Percentiles rank a stretch among this genome's conserved stretches.
Evolutionary conservation across 192 early-diverging fungal species (phyloP).

Genomic region (Coemansia sp.): DNA sequence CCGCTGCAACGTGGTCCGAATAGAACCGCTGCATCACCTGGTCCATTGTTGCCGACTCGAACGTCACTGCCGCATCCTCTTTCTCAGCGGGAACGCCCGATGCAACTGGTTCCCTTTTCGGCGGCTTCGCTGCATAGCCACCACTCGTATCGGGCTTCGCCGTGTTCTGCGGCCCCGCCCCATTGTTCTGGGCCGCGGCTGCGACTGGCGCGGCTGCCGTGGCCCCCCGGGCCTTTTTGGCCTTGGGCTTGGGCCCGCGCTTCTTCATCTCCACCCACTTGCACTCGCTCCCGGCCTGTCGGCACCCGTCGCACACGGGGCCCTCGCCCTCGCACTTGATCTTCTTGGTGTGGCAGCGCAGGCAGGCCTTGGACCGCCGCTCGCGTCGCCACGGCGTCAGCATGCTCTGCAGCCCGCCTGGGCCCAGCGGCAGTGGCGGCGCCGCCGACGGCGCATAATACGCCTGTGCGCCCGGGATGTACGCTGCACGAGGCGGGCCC

Average conservation of each 20-base stretch:
- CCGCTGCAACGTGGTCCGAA: constrained; percentile 15
- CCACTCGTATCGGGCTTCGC: too few relatives aligned
- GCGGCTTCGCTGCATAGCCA: neutral
- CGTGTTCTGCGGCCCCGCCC: neutral
- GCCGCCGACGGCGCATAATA: constrained; percentile 1
- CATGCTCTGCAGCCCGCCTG: neutral
- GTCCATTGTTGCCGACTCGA: constrained; percentile 24
- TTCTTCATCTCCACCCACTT: constrained; percentile 49
- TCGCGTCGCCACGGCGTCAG: constrained; percentile 39
- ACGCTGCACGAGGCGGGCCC: neutral
- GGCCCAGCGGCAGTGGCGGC: constrained; percentile 6
- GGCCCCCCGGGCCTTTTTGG: neutral
- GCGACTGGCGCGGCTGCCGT: neutral
- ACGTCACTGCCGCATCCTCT: neutral
- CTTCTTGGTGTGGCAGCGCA: constrained; percentile 49
- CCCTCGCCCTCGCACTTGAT: constrained; percentile 48
- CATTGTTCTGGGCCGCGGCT: neutral
- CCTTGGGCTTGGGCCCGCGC: constrained; percentile 41
- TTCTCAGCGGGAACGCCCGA: neutral
- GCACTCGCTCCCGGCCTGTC: constrained; percentile 41
- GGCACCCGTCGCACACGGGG: constrained; percentile 34
- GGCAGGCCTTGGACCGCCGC: constrained; percentile 46
- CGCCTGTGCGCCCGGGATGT: neutral
- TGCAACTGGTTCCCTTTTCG: neutral
- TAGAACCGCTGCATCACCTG: constrained; percentile 32